phyloP scores from a whole-genome alignment of 176 grass and related monocot species.

The Cenchrus americanus region DNA sequence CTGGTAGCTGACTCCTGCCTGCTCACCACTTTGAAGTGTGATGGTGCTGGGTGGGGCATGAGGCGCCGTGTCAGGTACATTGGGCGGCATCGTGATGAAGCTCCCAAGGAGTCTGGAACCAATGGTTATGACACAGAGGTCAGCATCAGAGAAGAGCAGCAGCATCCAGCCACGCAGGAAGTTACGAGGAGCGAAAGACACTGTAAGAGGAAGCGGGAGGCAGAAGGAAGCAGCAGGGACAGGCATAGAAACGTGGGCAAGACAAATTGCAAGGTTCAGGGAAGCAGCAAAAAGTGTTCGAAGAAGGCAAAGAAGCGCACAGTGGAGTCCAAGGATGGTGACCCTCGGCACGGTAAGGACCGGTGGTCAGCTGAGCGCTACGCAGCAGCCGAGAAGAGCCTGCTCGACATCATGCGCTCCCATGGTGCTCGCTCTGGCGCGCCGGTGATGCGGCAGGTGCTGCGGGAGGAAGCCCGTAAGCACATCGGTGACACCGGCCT shows the following conservation, averaged over 20 bases:
- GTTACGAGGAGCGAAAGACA: slow-evolving; percentile 39
- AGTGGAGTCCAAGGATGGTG: slow-evolving; percentile 48
- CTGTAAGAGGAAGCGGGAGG: slow-evolving; percentile 53
- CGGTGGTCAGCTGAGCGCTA: slow-evolving; percentile 80
- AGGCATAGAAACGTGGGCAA: slow-evolving; percentile 31
- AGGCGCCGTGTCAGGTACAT: slow-evolving; percentile 82
- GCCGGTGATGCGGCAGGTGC: slow-evolving; percentile 69
- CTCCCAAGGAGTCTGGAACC: slow-evolving; percentile 31
- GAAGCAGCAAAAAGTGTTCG: slow-evolving; percentile 8
- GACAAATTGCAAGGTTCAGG: slow-evolving; percentile 38
- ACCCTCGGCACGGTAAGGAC: slow-evolving; percentile 59
- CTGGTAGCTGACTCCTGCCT: slow-evolving; percentile 46
- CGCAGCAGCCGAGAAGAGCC: slow-evolving; percentile 61
- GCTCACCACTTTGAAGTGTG: slow-evolving; percentile 51
- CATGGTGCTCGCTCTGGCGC: slow-evolving; percentile 47
- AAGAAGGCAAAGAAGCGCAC: slow-evolving; percentile 55
- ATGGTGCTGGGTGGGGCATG: slow-evolving; percentile 67
- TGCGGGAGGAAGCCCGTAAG: slow-evolving; percentile 81
- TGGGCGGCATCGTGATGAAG: slow-evolving; percentile 54
- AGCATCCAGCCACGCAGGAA: slow-evolving; percentile 16
- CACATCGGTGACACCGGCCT: slow-evolving; percentile 90
- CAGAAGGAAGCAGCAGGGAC: slow-evolving; percentile 16
- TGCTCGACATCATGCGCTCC: slow-evolving; percentile 73
- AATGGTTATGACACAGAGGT: slow-evolving; percentile 49
- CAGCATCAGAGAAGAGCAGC: slow-evolving; percentile 40